phyloP scores from a whole-genome alignment of 2,329 filamentous ascomycete genomes.

The Paraphoma sp. region DNA sequence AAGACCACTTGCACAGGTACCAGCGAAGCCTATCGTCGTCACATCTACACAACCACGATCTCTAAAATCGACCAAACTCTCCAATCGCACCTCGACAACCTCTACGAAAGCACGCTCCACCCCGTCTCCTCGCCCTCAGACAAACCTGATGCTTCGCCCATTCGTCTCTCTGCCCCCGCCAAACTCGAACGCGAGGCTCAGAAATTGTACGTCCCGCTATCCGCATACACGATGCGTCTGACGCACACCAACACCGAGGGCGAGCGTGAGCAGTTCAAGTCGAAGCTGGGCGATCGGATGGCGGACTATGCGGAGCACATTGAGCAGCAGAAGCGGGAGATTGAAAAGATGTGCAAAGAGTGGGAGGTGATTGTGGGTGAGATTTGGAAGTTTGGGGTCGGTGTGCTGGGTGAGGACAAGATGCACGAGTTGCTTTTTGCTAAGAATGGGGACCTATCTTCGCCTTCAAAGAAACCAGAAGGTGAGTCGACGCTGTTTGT shows the following conservation, averaged over 20 bases:
- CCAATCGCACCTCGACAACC: conserved; percentile 11
- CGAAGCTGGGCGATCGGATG: conserved; percentile 28
- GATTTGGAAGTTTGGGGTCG: conserved; percentile 36
- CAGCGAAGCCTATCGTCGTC: conserved; percentile 31
- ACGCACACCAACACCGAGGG: conserved; percentile 14
- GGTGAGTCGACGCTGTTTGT: conserved; percentile 25
- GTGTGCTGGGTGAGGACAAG: conserved; percentile 26
- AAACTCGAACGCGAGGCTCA: conserved; percentile 24
- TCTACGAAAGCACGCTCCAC: conserved; percentile 22
- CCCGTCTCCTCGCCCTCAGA: conserved; percentile 7
- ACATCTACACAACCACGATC: conserved; percentile 26
- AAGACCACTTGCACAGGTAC: conserved; percentile 27
- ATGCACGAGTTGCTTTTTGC: conserved; percentile 28
- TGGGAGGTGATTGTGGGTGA: conserved; percentile 39
- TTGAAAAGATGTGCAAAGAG: conserved; percentile 26
- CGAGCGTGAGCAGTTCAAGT: conserved; percentile 8
- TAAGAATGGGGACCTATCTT: neutral
- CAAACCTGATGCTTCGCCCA: conserved; percentile 7
- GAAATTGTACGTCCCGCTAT: conserved; percentile 28
- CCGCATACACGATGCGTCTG: conserved; percentile 17
- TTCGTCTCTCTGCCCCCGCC: conserved; percentile 21
- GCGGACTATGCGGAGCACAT: conserved; percentile 25
- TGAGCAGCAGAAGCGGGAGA: conserved; percentile 20
- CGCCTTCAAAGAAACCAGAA: neutral
- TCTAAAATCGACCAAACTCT: conserved; percentile 30